Percentiles rank a stretch among this genome's conserved stretches.
These are phyloP conservation scores for Candida dendrica DNA, from an alignment of 805 yeast species.

Conservation along the genomic window DNA sequence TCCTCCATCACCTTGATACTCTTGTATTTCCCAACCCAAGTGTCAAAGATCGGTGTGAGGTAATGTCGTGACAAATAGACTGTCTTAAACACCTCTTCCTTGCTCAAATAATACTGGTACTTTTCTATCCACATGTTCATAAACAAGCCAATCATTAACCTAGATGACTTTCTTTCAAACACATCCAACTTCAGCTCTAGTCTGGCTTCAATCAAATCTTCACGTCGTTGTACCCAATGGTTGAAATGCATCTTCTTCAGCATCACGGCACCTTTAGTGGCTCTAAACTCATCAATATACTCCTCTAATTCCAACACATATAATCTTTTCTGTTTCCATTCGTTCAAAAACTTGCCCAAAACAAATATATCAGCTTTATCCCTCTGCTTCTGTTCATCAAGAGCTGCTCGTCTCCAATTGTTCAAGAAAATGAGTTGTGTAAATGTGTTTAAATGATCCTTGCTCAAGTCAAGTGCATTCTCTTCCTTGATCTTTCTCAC, in stretches of 20 bases:
- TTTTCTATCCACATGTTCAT: constrained; percentile 8
- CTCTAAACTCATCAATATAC: constrained; percentile 2
- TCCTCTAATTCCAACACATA: neutral
- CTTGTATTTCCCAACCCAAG: constrained; percentile 11
- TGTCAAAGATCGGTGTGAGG: constrained; percentile 4
- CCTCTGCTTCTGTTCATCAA: neutral
- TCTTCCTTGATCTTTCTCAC: constrained; percentile 2
- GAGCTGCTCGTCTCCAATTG: constrained; percentile 7
- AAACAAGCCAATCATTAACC: neutral
- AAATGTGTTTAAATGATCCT: constrained; percentile 9
- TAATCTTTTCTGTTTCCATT: constrained; percentile 1
- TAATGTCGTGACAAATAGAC: constrained; percentile 1
- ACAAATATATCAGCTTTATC: constrained; percentile 4
- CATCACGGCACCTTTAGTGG: neutral
- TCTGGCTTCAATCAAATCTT: constrained; percentile 1
- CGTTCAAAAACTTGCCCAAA: constrained; percentile 5
- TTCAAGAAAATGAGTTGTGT: constrained; percentile 13
- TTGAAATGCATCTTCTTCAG: neutral
- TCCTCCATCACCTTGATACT: constrained; percentile 7
- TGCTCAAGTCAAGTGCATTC: constrained; percentile 6
- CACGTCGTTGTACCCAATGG: constrained; percentile 7
- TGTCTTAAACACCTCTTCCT: constrained; percentile 6
- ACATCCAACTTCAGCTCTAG: neutral
- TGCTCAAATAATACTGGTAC: constrained; percentile 1
- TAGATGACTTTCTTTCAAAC: neutral